A percentile compares a stretch with the other conserved stretches of the same genome.
These are phyloP conservation scores for Arthroderma uncinatum DNA, from an alignment of 2,329 filamentous ascomycete species.

Conservation along the genomic window DNA sequence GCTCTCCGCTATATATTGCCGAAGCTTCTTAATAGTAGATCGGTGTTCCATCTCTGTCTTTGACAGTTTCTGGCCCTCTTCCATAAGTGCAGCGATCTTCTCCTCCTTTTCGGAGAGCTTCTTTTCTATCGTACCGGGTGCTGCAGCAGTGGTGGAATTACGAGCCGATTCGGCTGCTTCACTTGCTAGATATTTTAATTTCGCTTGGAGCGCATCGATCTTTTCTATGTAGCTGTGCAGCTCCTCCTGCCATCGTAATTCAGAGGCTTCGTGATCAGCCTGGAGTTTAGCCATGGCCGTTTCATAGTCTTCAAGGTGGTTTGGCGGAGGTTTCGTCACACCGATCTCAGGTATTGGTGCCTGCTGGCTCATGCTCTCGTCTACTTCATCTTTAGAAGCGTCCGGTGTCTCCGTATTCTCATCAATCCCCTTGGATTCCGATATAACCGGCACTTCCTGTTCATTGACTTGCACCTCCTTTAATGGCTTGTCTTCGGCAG, in stretches of 20 bases:
- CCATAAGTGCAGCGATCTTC: conserved; percentile 77
- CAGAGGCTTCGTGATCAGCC: conserved; percentile 40
- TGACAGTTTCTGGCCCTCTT: conserved; percentile 82
- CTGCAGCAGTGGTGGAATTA: conserved; percentile 51
- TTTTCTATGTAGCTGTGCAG: conserved; percentile 72
- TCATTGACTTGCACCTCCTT: conserved; percentile 16
- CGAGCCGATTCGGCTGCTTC: conserved; percentile 67
- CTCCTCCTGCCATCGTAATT: conserved; percentile 64
- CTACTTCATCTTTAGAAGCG: not conserved
- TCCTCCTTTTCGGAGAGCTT: conserved; percentile 82
- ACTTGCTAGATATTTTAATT: conserved; percentile 75
- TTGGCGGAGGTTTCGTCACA: conserved; percentile 11
- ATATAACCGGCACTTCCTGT: not conserved
- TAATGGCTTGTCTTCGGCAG: conserved; percentile 18
- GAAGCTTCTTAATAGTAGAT: conserved; percentile 69
- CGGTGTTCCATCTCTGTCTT: conserved; percentile 77
- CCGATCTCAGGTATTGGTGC: conserved; percentile 15
- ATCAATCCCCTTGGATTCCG: not conserved
- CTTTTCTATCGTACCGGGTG: conserved; percentile 57
- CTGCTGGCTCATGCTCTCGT: conserved; percentile 11
- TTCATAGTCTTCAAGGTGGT: conserved; percentile 28
- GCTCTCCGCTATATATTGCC: conserved; percentile 41
- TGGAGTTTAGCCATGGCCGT: conserved; percentile 39
- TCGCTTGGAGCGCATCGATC: conserved; percentile 83
- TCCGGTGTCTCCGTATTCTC: not conserved